A percentile compares a stretch with the other conserved stretches of the same genome.
Conservation (phyloP, 2,329 filamentous ascomycete species). For the Alternaria metachromatica region DNA sequence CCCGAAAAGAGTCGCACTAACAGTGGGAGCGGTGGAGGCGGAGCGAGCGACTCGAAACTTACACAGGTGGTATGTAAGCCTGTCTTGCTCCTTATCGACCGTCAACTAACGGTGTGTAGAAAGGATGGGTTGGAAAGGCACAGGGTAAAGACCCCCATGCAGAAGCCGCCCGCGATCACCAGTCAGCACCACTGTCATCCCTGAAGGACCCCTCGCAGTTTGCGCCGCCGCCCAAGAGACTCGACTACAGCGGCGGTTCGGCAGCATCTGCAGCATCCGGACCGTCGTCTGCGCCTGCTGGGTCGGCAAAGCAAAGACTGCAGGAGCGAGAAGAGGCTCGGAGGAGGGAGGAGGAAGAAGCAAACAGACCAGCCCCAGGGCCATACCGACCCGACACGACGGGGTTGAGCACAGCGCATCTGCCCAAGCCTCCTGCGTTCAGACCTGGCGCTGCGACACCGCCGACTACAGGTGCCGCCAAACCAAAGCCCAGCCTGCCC, state of each 20-base stretch:
- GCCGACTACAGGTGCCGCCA: slow-evolving; percentile 38
- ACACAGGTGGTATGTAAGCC: slow-evolving; percentile 62
- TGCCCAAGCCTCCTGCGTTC: slow-evolving; percentile 74
- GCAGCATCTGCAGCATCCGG: slow-evolving; percentile 48
- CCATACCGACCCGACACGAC: slow-evolving; percentile 75
- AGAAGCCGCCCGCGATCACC: slow-evolving; percentile 53
- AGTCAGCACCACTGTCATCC: slow-evolving; percentile 69
- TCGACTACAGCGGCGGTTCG: slow-evolving; percentile 56
- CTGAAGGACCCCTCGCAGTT: slow-evolving; percentile 80
- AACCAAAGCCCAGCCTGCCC: slow-evolving; percentile 63
- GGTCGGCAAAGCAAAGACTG: slow-evolving; percentile 44
- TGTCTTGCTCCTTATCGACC: slow-evolving; percentile 14
- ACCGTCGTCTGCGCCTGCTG: slow-evolving; percentile 51
- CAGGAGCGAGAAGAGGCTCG: slow-evolving; percentile 46
- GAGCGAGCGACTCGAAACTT: slow-evolving; percentile 57
- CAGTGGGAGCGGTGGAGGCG: slow-evolving; percentile 13
- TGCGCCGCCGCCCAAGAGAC: slow-evolving; percentile 77
- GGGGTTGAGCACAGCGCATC: slow-evolving; percentile 70
- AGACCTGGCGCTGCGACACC: slow-evolving; percentile 43
- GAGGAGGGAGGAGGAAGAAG: slow-evolving; percentile 46
- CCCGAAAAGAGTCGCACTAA: slow-evolving; percentile 37
- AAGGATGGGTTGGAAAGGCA: slow-evolving; percentile 64
- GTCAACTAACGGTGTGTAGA: slow-evolving; percentile 48
- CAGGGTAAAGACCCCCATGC: slow-evolving; percentile 54
- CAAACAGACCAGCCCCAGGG: slow-evolving; percentile 58